Evolutionary conservation across 345 rosid species (phyloP), one percentile per base, ranked within the genome.

Genomic region (Pelargonium nanum): DNA sequence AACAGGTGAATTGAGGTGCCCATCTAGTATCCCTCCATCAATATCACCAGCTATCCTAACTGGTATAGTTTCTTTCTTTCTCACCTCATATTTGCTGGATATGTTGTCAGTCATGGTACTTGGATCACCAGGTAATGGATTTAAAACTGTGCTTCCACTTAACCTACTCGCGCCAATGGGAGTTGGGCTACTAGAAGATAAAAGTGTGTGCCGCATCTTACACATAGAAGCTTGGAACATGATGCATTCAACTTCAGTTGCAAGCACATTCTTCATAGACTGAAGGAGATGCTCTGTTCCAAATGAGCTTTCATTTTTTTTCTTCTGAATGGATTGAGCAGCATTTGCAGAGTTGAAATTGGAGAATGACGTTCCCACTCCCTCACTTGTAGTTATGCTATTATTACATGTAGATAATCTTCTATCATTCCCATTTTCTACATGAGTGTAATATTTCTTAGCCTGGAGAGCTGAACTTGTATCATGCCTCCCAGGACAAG

Each of bases 161-260:
- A 82, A 77, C 83, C 87, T 80, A 68, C 85, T 75, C 70, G 81
- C 70, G 69, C 81, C 74, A 72, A 61, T 64, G 66, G 93, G 78
- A 30, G 70, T 66, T 51, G 64, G 60, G 62, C 60, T 75, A 74
- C 67, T 71, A 44, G 86, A 79, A 67, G 88, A 79, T 52, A 77
- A 65, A 58, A 77, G 78, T 30, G 71, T 69, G 78, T 93, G 95
- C 21, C 99, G 87, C 74, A 80, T 72, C 80, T 85, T 93, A 76
- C 91, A 84, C 92, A 93, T 83, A 58, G 81, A 84, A 72, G 96
- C 91, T 78, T 88, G 99, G 74, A 90, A 85, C 84, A 83, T 72
- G 53, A 84, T 67, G 68, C 96, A 85, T 77, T 92, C 97, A 34
- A 93, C 78, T 65, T 93, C 95, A 34, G 94, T 83, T 53, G 95